Evolutionary conservation across 2,329 filamentous ascomycete species (phyloP).

Genomic region (Trichoderma brevicompactum): DNA sequence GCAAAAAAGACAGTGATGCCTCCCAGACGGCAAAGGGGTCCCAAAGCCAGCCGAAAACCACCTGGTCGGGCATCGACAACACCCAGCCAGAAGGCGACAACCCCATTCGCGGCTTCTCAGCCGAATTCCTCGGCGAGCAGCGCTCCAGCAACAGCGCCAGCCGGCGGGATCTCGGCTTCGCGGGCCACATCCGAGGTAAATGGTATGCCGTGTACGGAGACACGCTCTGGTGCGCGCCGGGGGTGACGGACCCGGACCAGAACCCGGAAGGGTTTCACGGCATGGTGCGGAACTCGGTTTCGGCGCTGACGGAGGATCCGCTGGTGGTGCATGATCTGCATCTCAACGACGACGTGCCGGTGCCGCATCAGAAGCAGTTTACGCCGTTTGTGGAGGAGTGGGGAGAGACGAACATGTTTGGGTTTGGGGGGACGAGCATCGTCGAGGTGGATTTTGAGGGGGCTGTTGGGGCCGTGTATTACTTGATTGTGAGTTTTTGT

Average conservation of each 20-base stretch:
- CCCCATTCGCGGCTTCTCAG: conserved; percentile 38
- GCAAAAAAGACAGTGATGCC: not conserved
- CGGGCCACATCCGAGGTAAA: conserved; percentile 41
- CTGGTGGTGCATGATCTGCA: conserved; percentile 44
- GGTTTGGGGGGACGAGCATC: conserved; percentile 48
- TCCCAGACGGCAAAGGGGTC: not conserved
- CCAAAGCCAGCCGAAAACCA: not conserved
- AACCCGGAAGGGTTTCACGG: conserved; percentile 45
- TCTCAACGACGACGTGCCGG: conserved; percentile 39
- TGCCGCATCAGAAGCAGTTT: conserved; percentile 43
- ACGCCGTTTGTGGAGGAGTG: conserved; percentile 44
- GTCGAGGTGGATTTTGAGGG: conserved; percentile 40
- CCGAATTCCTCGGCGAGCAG: conserved; percentile 44
- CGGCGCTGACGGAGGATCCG: conserved; percentile 42
- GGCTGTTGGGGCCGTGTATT: conserved; percentile 42
- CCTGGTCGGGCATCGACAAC: conserved; percentile 39
- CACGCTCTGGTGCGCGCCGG: conserved; percentile 42
- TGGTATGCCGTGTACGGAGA: conserved; percentile 46
- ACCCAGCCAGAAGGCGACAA: conserved; percentile 45
- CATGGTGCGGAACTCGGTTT: conserved; percentile 47
- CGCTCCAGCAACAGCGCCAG: conserved; percentile 45
- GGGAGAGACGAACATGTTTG: conserved; percentile 43
- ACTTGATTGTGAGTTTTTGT: conserved; percentile 44
- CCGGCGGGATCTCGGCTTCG: conserved; percentile 45
- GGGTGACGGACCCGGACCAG: conserved; percentile 39